Conservation (phyloP, 225 moss, liverwort and hornwort genomes). For the Bryoerythrophyllum caledonicum region DNA sequence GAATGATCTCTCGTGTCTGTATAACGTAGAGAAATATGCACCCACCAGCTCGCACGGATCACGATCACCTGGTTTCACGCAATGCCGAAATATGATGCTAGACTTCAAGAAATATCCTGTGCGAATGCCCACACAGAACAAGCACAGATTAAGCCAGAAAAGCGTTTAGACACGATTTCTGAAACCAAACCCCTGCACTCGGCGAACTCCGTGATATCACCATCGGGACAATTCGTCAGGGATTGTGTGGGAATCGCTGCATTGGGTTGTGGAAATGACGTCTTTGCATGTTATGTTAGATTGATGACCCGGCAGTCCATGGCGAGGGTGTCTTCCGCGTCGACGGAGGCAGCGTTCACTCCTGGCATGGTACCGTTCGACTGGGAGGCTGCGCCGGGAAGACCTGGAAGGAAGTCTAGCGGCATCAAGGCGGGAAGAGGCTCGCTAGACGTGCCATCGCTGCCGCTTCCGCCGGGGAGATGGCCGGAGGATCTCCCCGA, state of each 20-base stretch:
- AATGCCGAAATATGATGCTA: conserved; percentile 23
- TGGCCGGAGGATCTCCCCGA: conserved; percentile 40
- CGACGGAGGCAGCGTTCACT: conserved; percentile 35
- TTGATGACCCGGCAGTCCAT: conserved; percentile 40
- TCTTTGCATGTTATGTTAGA: conserved; percentile 25
- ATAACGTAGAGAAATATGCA: neutral
- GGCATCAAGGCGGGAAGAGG: conserved; percentile 16
- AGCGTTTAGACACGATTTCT: neutral
- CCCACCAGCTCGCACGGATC: neutral
- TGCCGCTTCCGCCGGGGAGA: conserved; percentile 53
- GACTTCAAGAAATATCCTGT: conserved; percentile 22
- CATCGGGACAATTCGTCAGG: neutral
- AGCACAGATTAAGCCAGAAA: conserved; percentile 3
- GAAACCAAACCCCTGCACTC: conserved; percentile 1
- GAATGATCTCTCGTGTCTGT: neutral
- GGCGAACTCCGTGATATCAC: neutral
- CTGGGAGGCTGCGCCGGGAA: conserved; percentile 35
- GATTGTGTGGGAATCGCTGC: neutral
- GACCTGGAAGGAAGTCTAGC: conserved; percentile 19
- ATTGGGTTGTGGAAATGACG: conserved; percentile 12
- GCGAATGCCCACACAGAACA: neutral
- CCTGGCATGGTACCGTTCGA: conserved; percentile 32
- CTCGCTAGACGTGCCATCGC: conserved; percentile 15
- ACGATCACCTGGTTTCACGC: conserved; percentile 10
- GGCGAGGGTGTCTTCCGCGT: conserved; percentile 54